A percentile compares a stretch with the other conserved stretches of the same genome.
phyloP scores from a whole-genome alignment of 108 stramenopile genomes.

The Nitzschia sp. region DNA sequence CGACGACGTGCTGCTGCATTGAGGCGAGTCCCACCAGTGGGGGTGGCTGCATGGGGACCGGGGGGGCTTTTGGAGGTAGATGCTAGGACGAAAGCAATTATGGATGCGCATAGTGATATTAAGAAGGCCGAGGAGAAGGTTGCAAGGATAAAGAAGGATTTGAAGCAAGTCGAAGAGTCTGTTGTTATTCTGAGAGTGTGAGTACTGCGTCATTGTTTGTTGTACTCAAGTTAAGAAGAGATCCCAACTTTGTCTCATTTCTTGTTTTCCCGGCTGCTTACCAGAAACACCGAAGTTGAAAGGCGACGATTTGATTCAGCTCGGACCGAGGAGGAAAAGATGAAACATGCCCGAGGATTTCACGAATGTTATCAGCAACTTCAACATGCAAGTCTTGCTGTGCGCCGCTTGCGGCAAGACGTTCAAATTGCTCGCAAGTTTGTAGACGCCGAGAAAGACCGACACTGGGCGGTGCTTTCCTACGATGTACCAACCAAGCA shows the following conservation, averaged over 20 bases:
- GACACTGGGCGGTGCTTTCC: constrained; percentile 77
- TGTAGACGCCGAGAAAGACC: constrained; percentile 53
- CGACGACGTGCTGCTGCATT: constrained; percentile 33
- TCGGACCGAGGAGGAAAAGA: constrained; percentile 17
- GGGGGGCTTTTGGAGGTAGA: constrained; percentile 56
- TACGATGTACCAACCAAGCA: constrained; percentile 37
- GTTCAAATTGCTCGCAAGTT: constrained; percentile 49
- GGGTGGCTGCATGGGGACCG: constrained; percentile 75
- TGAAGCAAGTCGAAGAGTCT: constrained; percentile 45
- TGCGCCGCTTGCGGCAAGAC: constrained; percentile 59
- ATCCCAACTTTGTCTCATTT: background rate
- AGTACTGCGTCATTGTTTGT: constrained; percentile 10
- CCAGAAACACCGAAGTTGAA: constrained; percentile 33
- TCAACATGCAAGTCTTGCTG: constrained; percentile 59
- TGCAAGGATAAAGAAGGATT: constrained; percentile 18
- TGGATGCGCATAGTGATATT: constrained; percentile 74
- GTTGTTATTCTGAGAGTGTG: constrained; percentile 64
- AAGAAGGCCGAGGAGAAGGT: constrained; percentile 47
- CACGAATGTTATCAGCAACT: constrained; percentile 51
- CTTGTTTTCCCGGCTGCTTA: background rate
- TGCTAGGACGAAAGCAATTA: constrained; percentile 65
- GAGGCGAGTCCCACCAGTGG: constrained; percentile 73
- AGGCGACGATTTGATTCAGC: constrained; percentile 41
- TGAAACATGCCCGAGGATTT: constrained; percentile 9
- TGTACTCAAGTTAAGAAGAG: background rate